phyloP scores from a whole-genome alignment of 345 rosid genomes.

The Rhodamnia argentea region DNA sequence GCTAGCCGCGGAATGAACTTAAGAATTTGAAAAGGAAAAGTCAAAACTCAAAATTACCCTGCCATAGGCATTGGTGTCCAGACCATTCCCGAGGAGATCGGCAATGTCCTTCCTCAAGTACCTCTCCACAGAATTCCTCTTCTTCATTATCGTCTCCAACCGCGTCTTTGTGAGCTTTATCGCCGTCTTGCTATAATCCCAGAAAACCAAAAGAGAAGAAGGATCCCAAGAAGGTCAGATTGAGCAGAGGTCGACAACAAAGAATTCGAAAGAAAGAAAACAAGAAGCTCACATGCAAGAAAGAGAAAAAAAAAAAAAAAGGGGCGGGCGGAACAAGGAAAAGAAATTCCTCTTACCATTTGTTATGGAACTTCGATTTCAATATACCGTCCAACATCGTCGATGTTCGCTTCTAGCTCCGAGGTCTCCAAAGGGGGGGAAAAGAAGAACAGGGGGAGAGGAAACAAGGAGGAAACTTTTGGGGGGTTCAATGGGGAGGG shows the following conservation, averaged over 20 bases:
- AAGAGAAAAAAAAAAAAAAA: background rate
- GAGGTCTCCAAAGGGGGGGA: background rate
- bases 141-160: conserved; percentile 59
- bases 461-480: background rate
- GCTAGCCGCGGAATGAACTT: background rate
- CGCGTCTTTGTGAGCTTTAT: conserved; percentile 49
- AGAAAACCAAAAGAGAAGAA: background rate
- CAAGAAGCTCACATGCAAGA: background rate
- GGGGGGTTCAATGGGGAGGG: background rate
- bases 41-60: conserved; percentile 33
- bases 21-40: background rate
- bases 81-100: conserved; percentile 56
- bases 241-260: background rate
- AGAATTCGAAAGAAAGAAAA: background rate
- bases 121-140: conserved; percentile 49
- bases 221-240: background rate
- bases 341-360: conserved; percentile 14
- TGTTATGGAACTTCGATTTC: conserved; percentile 25
- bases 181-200: conserved; percentile 42
- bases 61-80: conserved; percentile 64
- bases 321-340: background rate
- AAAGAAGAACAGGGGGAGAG: background rate
- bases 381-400: conserved; percentile 19
- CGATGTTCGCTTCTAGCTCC: background rate
- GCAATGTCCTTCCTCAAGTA: conserved; percentile 71